Conservation (phyloP, 495 filamentous ascomycete species). For the Aspergillus sparsus region DNA sequence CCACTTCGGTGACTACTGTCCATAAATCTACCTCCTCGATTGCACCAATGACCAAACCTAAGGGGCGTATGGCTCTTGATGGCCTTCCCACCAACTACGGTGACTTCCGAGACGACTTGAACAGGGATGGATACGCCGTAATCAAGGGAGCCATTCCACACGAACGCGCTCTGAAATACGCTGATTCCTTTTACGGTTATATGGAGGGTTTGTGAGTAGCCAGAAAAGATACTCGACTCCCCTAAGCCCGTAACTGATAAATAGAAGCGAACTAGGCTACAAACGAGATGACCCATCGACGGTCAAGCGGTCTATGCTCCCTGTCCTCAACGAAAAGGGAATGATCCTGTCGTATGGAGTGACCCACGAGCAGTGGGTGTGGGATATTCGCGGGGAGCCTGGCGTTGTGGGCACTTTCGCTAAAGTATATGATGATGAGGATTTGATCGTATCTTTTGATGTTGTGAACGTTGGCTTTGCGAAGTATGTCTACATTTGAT, state of each 20-base stretch:
- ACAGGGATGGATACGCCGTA: slow-evolving; percentile 43
- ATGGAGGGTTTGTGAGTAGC: slow-evolving; percentile 38
- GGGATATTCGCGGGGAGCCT: slow-evolving; percentile 43
- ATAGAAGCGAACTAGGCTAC: slow-evolving; percentile 38
- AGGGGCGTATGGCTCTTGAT: slow-evolving; percentile 30
- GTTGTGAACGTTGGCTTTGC: slow-evolving; percentile 44
- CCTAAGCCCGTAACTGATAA: not conserved
- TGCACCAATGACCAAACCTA: not conserved
- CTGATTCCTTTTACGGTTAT: slow-evolving; percentile 37
- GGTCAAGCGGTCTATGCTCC: slow-evolving; percentile 36
- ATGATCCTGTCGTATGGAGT: slow-evolving; percentile 44
- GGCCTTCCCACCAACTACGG: slow-evolving; percentile 28
- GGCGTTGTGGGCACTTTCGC: slow-evolving; percentile 44
- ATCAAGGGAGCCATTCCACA: slow-evolving; percentile 48
- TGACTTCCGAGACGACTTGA: slow-evolving; percentile 40
- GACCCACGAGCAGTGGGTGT: slow-evolving; percentile 46
- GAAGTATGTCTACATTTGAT: slow-evolving; percentile 23
- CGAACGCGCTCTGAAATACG: slow-evolving; percentile 39
- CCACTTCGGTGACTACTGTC: slow-evolving; percentile 8
- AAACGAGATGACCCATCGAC: slow-evolving; percentile 41
- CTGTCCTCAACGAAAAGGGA: slow-evolving; percentile 45
- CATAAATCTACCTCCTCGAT: not conserved
- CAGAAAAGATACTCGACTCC: not conserved
- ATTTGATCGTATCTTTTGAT: slow-evolving; percentile 51
- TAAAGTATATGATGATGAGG: slow-evolving; percentile 41